Evolutionary conservation across 108 stramenopile species (phyloP), one percentile per base, ranked within the genome.

Genomic region (Nitzschia sp.): DNA sequence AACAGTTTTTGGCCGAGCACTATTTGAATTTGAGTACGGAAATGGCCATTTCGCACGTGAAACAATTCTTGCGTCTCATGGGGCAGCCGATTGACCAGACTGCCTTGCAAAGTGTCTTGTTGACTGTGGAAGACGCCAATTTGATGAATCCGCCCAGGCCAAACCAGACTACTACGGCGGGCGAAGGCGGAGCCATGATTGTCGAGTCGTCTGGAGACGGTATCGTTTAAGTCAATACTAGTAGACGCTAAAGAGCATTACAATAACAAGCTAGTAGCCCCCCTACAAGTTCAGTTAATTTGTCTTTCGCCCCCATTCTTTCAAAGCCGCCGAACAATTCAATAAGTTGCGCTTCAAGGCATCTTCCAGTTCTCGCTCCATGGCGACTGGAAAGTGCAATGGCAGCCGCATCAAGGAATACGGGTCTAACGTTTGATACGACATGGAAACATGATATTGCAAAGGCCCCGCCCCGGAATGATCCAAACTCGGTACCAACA

Each of bases 41-140:
- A 67, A 90, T 85, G 45, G 97, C 97, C 0, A 80, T 95, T 31
- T 71, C 83, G 2, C 86, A 91, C 63, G 86, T 92, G 23, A 77
- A 82, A 33, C 75, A 81, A 29, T 97, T 97, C 70, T 70, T 98
- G 23, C 74, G 94, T 46, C 74, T 98, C 13, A 97, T 99, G 98
- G 96, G 96, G 13, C 99, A 99, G 69, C 98, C 98, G 8, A 84
- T 97, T 33, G 96, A 98, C 55, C 91, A 96, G 68, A 70, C 76
- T 25, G 88, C 90, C 24, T 59, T 95, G 57, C 91, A 95, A 57
- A 86, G 89, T 47, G 95, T 95, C 17, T 58, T 95, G 48, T 65
- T 95, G 36, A 88, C 88, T 34, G 59, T 91, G 26, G 95, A 93
- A 54, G 92, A 93, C 69, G 86, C 91, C 1, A 77, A 87, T 57